These are phyloP conservation scores for Kodamaea plutei DNA, from an alignment of 1,139 yeast genomes.

Conservation along the genomic window DNA sequence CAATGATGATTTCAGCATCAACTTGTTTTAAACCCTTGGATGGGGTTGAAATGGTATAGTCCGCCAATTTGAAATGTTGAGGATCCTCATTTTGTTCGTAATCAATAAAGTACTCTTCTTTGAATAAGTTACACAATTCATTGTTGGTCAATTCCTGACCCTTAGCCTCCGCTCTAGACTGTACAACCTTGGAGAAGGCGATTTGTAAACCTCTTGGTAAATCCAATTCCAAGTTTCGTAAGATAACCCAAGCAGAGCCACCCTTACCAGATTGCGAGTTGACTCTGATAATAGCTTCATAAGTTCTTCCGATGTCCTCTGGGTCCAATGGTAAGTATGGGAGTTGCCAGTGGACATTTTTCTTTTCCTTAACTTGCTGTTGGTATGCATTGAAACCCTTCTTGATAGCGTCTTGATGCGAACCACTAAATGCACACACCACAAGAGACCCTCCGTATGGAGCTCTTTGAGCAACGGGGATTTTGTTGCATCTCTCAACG, in stretches of 20 bases:
- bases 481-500: constrained; percentile 91
- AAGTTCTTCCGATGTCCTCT: constrained; percentile 90
- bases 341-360: constrained; percentile 61
- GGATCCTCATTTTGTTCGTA: constrained; percentile 35
- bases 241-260: constrained; percentile 96
- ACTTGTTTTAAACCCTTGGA: constrained; percentile 22
- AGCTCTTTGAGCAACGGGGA: constrained; percentile 89
- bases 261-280: constrained; percentile 98
- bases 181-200: constrained; percentile 82
- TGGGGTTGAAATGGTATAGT: constrained; percentile 44
- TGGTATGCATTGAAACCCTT: constrained; percentile 77
- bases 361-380: constrained; percentile 31
- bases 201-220: constrained; percentile 91
- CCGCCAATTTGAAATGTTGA: constrained; percentile 43
- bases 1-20: constrained; percentile 37
- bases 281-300: constrained; percentile 96
- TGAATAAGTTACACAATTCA: constrained; percentile 77
- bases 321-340: constrained; percentile 98
- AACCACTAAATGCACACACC: constrained; percentile 94
- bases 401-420: constrained; percentile 97
- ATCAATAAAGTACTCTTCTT: constrained; percentile 62
- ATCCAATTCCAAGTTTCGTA: constrained; percentile 83
- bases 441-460: constrained; percentile 97
- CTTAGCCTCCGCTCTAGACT: constrained; percentile 69
- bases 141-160: constrained; percentile 80